Base-by-base conservation (phyloP, 2,329 filamentous ascomycete genomes). In the Diaporthe batatas region DNA sequence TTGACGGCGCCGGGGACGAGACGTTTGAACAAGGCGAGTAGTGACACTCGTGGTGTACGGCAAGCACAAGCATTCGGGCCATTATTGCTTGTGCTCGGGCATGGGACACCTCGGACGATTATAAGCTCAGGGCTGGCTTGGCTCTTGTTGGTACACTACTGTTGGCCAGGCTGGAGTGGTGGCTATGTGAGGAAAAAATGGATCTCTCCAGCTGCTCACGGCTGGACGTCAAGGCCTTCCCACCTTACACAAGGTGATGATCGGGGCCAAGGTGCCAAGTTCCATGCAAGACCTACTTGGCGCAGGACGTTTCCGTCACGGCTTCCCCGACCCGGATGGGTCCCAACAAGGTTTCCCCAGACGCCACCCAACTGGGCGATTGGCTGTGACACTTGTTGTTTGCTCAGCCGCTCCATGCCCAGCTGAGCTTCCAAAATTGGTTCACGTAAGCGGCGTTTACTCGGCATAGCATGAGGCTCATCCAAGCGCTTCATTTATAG, bases 201-300 rank as follows among this genome's bases (percentile, higher is more conserved):
- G 42, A 39, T 5, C 18, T 23, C 18, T 64, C 59, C 11, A 34
- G 11, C 53, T 39, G 18, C 18, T 29, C 29, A 59, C 29, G 42
- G 36, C 32, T 42, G 44, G 68, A 62, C 55, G 68, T 62, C 36
- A 34, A 62, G 53, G 49, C n/a, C 3, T n/a, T 51, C 49, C 65
- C 51, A 68, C 65, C 65, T 54, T 55, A 23, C 51, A 53, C 21
- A 42, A 65, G 42, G 42, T 21, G 68, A 49, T 62, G 44, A 70
- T 62, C 55, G 47, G 29, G 47, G 68, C 68, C 55, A 70, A 70
- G 68, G 44, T 70, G 54, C 68, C 68, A 70, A 62, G 68, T 36
- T 62, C n/a, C 23, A 70, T 70, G 68, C 68, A 70, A 32, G 68
- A 36, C 18, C 55, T 42, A 57, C 68, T 70, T 70, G 68, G 68